phyloP scores from a whole-genome alignment of 768 basidiomycete genomes.

The Lactarius trivialis region DNA sequence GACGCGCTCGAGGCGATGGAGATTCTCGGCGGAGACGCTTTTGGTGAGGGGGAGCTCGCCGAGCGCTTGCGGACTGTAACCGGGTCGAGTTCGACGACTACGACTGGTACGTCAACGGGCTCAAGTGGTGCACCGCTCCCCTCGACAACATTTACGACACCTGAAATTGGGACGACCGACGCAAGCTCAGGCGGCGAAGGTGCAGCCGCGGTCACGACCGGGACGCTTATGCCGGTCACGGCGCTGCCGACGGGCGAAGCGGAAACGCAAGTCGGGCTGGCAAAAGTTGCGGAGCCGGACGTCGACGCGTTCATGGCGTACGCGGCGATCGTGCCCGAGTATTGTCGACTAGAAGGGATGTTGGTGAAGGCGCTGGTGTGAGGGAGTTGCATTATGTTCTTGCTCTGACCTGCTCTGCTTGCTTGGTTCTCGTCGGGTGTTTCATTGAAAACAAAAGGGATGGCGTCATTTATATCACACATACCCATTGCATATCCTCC shows the following conservation, averaged over 20 bases:
- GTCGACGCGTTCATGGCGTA: constrained; percentile 81
- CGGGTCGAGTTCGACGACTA: constrained; percentile 35
- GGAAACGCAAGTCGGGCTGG: constrained; percentile 69
- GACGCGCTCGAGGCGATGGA: constrained; percentile 62
- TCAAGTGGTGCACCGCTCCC: constrained; percentile 27
- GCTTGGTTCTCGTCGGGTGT: constrained; percentile 3
- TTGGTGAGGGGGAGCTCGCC: constrained; percentile 38
- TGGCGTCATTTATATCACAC: too few species aligned
- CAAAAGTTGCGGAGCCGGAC: constrained; percentile 80
- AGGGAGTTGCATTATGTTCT: constrained; percentile 9
- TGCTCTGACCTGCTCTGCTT: constrained; percentile 22
- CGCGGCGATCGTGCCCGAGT: constrained; percentile 81
- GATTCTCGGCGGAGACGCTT: constrained; percentile 30
- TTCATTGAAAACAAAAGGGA: too few species aligned
- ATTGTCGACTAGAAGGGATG: constrained; percentile 72
- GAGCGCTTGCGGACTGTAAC: constrained; percentile 52
- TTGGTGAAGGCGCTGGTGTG: constrained; percentile 55
- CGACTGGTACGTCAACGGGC: constrained; percentile 33
- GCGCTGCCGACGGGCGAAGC: constrained; percentile 65
- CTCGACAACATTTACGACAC: constrained; percentile 53
- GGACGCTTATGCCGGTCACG: constrained; percentile 61
- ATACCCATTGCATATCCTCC: too few species aligned
- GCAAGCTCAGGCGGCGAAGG: constrained; percentile 26
- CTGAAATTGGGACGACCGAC: constrained; percentile 42
- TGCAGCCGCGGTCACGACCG: constrained; percentile 30